Conservation (phyloP, 495 filamentous ascomycete species). For the Penicillium samsonianum region DNA sequence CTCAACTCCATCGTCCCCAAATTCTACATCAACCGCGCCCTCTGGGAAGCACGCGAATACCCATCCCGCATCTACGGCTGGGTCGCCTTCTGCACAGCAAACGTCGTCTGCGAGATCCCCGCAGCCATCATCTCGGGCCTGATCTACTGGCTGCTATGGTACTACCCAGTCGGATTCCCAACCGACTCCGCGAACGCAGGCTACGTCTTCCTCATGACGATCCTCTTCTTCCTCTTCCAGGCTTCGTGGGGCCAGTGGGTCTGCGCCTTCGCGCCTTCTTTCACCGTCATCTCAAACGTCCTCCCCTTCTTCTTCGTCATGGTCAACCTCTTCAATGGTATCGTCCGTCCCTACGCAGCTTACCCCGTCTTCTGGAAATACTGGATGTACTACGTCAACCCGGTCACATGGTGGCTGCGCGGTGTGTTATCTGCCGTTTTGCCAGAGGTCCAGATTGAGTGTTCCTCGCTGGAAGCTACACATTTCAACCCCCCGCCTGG, state of each 20-base stretch:
- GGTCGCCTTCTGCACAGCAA: slow-evolving; percentile 78
- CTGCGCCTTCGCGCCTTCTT: slow-evolving; percentile 74
- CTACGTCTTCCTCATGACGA: slow-evolving; percentile 81
- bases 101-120: slow-evolving; percentile 76
- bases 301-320: slow-evolving; percentile 68
- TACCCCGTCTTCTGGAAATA: slow-evolving; percentile 85
- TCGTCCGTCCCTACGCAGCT: slow-evolving; percentile 62
- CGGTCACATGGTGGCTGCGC: slow-evolving; percentile 69
- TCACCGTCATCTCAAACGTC: slow-evolving; percentile 78
- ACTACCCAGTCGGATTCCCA: slow-evolving; percentile 73
- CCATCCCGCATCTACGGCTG: slow-evolving; percentile 79
- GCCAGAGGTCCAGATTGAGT: slow-evolving; percentile 55
- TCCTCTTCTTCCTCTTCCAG: slow-evolving; percentile 81
- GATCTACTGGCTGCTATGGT: slow-evolving; percentile 79
- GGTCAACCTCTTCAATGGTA: slow-evolving; percentile 75
- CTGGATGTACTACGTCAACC: slow-evolving; percentile 77
- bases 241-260: slow-evolving; percentile 84
- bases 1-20: slow-evolving; percentile 81
- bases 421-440: slow-evolving; percentile 68
- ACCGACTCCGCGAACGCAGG: slow-evolving; percentile 63
- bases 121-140: slow-evolving; percentile 61
- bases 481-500: slow-evolving; percentile 65
- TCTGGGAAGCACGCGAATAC: slow-evolving; percentile 77
- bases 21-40: slow-evolving; percentile 73
- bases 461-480: slow-evolving; percentile 60